These are phyloP conservation scores for Fusarium scirpi DNA, from an alignment of 2,329 filamentous ascomycete species.

Conservation along the genomic window DNA sequence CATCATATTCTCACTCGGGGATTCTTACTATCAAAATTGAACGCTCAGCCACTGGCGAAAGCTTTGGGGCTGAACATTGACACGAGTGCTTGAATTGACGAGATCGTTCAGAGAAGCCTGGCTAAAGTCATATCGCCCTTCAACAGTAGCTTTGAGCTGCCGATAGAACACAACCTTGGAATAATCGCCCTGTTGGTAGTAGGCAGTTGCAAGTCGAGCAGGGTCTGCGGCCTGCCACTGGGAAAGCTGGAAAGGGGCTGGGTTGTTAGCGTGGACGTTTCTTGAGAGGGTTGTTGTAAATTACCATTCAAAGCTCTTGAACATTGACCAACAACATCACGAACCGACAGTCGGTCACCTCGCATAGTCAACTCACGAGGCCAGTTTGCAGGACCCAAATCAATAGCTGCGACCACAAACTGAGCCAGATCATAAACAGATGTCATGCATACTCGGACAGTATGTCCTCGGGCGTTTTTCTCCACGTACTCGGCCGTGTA, in stretches of 20 bases:
- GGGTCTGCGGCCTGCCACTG: constrained; percentile 57
- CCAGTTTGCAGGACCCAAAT: constrained; percentile 71
- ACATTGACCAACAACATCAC: constrained; percentile 66
- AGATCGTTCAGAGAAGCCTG: constrained; percentile 70
- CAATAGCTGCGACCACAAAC: constrained; percentile 77
- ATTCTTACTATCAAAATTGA: neutral
- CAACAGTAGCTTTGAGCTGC: constrained; percentile 74
- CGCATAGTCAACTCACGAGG: constrained; percentile 75
- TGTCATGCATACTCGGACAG: constrained; percentile 73
- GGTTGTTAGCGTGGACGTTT: constrained; percentile 33
- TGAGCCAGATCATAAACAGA: constrained; percentile 76
- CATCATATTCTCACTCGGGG: too few species aligned
- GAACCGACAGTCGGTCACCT: constrained; percentile 73
- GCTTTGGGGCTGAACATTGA: constrained; percentile 60
- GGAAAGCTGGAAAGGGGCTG: constrained; percentile 57
- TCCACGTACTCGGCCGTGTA: constrained; percentile 71
- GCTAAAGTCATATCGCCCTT: constrained; percentile 75
- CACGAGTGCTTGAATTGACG: constrained; percentile 52
- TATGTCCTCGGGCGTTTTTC: constrained; percentile 61
- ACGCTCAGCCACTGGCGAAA: constrained; percentile 66
- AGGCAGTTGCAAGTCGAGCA: constrained; percentile 55
- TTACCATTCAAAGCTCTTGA: constrained; percentile 63
- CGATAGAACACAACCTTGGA: constrained; percentile 66
- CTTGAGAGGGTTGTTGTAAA: neutral
- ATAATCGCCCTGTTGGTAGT: constrained; percentile 61